Conservation (phyloP, 345 rosid genomes). For the Erucastrum elatum region DNA sequence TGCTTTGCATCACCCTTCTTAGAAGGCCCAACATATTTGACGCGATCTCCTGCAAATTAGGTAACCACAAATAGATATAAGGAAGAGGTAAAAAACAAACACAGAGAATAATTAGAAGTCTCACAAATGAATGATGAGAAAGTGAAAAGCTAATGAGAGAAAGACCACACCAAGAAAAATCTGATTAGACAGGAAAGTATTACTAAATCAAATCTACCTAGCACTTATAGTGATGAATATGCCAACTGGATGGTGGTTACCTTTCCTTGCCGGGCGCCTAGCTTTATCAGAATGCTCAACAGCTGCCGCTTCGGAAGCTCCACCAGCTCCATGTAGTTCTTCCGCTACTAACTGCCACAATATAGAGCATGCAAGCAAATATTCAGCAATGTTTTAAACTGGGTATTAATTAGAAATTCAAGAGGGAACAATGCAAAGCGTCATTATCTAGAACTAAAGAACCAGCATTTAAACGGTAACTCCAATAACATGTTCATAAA, state of each 20-base stretch:
- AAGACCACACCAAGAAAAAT: constrained; percentile 11
- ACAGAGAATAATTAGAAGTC: constrained; percentile 8
- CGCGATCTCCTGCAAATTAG: constrained; percentile 73
- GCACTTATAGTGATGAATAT: constrained; percentile 19
- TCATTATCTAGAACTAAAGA: neutral
- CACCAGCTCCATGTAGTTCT: constrained; percentile 56
- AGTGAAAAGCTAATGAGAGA: constrained; percentile 13
- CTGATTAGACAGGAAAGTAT: neutral
- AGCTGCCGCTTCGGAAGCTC: constrained; percentile 52
- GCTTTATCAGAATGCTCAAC: constrained; percentile 54
- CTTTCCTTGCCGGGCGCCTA: constrained; percentile 67
- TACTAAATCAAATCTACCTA: constrained; percentile 4
- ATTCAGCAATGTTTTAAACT: neutral
- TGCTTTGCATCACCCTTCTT: constrained; percentile 53
- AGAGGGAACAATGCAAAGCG: constrained; percentile 14
- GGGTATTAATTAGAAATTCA: neutral
- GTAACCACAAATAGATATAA: neutral
- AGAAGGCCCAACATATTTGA: constrained; percentile 76
- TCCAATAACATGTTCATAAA: too few species aligned
- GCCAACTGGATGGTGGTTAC: constrained; percentile 42
- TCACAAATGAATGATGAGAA: constrained; percentile 17
- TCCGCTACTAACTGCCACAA: constrained; percentile 64
- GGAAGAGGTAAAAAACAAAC: constrained; percentile 9
- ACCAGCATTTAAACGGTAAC: too few species aligned
- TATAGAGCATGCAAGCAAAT: constrained; percentile 6